Evolutionary conservation across 2,329 filamentous ascomycete species (phyloP).

Genomic region (Fusarium paranaense): DNA sequence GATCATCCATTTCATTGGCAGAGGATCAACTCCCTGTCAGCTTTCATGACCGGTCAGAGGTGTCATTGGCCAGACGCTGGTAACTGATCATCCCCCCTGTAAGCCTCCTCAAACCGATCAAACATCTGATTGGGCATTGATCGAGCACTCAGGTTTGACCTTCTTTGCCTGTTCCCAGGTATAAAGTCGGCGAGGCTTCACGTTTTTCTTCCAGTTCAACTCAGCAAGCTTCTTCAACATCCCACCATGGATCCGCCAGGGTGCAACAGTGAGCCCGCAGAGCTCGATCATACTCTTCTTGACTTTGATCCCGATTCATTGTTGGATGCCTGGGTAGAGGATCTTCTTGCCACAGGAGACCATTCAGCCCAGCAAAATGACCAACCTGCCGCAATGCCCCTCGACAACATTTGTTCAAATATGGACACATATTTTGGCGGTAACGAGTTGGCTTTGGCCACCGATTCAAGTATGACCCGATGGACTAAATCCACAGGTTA

Average conservation of each 20-base stretch:
- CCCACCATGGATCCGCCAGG: not conserved
- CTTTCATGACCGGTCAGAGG: not conserved
- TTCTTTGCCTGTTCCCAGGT: not conserved
- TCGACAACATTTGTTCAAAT: not conserved
- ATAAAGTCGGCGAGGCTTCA: not conserved
- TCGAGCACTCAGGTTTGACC: not conserved
- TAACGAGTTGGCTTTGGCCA: not conserved
- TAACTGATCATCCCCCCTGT: not conserved
- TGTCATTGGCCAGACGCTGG: not conserved
- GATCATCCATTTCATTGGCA: not conserved
- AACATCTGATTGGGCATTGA: not conserved
- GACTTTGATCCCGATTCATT: not conserved
- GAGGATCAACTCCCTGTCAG: not conserved
- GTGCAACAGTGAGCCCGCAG: not conserved
- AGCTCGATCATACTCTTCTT: not conserved
- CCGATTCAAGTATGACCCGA: not conserved
- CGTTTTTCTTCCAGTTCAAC: not conserved
- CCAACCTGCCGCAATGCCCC: not conserved
- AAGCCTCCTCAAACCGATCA: not conserved
- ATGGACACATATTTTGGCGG: not conserved
- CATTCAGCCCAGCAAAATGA: not conserved
- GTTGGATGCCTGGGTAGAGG: not conserved
- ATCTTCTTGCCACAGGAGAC: not conserved
- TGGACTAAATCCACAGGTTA: not conserved
- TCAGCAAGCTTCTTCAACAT: not conserved